A percentile compares a stretch with the other conserved stretches of the same genome.
Conservation (phyloP, 768 basidiomycete genomes). For the Mycena polygramma region DNA sequence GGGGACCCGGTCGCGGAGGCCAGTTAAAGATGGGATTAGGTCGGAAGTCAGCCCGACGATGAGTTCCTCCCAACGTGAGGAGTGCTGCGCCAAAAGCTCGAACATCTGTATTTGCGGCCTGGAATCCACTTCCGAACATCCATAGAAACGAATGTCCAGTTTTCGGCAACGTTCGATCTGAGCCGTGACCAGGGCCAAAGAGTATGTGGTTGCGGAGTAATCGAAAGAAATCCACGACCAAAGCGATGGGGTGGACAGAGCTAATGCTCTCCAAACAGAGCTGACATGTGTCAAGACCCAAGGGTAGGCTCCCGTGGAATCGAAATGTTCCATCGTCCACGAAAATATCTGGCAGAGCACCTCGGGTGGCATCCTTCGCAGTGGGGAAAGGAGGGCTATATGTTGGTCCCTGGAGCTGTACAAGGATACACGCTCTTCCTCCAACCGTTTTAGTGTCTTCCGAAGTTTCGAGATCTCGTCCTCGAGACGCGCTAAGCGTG, state of each 20-base stretch:
- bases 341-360: conserved; percentile 11
- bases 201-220: neutral
- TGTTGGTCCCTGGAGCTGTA: neutral
- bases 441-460: neutral
- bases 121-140: neutral
- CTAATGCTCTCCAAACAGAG: conserved; percentile 5
- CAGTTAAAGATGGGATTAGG: too few relatives aligned
- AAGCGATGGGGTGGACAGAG: neutral
- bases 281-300: conserved; percentile 15
- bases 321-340: neutral
- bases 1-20: too few relatives aligned
- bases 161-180: neutral
- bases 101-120: neutral
- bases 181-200: neutral
- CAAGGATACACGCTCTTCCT: neutral
- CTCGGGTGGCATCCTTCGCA: conserved; percentile 11
- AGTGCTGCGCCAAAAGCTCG: too few relatives aligned
- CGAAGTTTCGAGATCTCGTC: neutral
- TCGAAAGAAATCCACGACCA: conserved; percentile 9
- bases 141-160: too few relatives aligned
- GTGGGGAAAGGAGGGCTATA: neutral
- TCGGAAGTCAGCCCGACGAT: too few relatives aligned
- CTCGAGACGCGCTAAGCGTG: neutral
- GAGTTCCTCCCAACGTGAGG: too few relatives aligned
- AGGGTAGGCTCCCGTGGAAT: neutral